Percentiles rank a stretch among this genome's conserved stretches.
phyloP scores from a whole-genome alignment of 2,329 filamentous ascomycete genomes.

The Paecilomyces dactylethromorphus region DNA sequence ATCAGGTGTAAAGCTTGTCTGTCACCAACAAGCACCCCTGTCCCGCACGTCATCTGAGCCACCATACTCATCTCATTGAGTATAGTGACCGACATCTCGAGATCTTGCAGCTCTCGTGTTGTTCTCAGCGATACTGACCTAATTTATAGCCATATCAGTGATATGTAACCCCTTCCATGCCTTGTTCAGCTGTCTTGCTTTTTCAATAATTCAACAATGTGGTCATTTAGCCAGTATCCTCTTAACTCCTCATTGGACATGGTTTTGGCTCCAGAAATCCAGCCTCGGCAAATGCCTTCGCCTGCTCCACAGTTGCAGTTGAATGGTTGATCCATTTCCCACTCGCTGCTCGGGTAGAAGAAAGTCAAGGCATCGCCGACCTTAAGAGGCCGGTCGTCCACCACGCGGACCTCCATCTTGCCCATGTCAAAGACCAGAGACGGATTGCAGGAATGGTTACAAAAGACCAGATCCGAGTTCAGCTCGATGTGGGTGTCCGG shows the following conservation, averaged over 20 bases:
- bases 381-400: constrained; percentile 30
- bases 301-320: constrained; percentile 36
- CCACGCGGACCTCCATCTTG: constrained; percentile 34
- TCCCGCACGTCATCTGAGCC: not conserved
- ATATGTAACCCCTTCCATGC: not conserved
- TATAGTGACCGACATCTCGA: not conserved
- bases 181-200: constrained; percentile 10
- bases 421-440: constrained; percentile 49
- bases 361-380: constrained; percentile 40
- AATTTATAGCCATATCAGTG: not conserved
- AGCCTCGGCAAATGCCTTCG: constrained; percentile 28
- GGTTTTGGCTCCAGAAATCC: constrained; percentile 33
- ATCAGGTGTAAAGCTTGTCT: not conserved
- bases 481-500: constrained; percentile 48
- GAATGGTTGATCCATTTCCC: constrained; percentile 44
- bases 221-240: constrained; percentile 38
- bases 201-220: constrained; percentile 28
- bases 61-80: not conserved
- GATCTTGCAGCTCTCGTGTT: not conserved
- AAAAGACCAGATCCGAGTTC: constrained; percentile 51
- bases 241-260: constrained; percentile 26
- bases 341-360: constrained; percentile 46
- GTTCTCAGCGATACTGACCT: not conserved
- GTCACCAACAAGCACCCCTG: not conserved
- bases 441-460: constrained; percentile 52